Conservation (phyloP, 345 rosid species). For the Excoecaria agallocha region DNA sequence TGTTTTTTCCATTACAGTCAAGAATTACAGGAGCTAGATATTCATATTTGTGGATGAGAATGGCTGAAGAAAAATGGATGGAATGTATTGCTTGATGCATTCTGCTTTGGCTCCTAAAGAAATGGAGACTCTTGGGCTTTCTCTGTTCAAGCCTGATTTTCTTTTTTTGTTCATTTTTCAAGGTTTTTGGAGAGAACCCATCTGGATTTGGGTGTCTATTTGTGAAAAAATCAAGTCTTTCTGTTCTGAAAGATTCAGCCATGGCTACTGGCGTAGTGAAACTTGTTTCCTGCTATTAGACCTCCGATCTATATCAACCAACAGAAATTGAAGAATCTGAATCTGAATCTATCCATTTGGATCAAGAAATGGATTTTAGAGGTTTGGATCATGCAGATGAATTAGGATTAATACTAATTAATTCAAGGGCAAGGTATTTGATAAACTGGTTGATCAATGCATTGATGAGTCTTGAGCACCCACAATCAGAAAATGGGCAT, state of each 20-base stretch:
- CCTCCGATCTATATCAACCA: slow-evolving; percentile 11
- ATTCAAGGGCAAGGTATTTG: slow-evolving; percentile 53
- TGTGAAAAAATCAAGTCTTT: slow-evolving; percentile 52
- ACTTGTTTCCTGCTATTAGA: slow-evolving; percentile 28
- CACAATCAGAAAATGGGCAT: slow-evolving; percentile 38
- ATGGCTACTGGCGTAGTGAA: slow-evolving; percentile 27
- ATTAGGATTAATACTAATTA: slow-evolving; percentile 58
- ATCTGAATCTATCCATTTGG: background rate
- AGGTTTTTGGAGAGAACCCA: slow-evolving; percentile 68
- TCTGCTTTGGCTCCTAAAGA: slow-evolving; percentile 68
- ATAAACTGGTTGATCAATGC: slow-evolving; percentile 77
- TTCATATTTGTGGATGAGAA: slow-evolving; percentile 75
- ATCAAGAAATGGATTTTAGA: slow-evolving; percentile 39
- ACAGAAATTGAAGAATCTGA: slow-evolving; percentile 37
- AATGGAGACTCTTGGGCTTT: slow-evolving; percentile 88
- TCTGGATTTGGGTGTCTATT: slow-evolving; percentile 78
- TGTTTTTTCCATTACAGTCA: slow-evolving; percentile 81
- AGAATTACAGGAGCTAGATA: slow-evolving; percentile 66
- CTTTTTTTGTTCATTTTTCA: slow-evolving; percentile 70
- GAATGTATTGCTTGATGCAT: slow-evolving; percentile 81
- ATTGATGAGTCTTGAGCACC: slow-evolving; percentile 60
- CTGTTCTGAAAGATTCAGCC: slow-evolving; percentile 37
- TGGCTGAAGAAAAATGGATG: slow-evolving; percentile 73
- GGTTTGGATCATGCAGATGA: slow-evolving; percentile 77
- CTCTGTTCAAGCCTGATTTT: slow-evolving; percentile 76